Conservation (phyloP, 306 rosid species). For the Pachyrhizus erosus region DNA sequence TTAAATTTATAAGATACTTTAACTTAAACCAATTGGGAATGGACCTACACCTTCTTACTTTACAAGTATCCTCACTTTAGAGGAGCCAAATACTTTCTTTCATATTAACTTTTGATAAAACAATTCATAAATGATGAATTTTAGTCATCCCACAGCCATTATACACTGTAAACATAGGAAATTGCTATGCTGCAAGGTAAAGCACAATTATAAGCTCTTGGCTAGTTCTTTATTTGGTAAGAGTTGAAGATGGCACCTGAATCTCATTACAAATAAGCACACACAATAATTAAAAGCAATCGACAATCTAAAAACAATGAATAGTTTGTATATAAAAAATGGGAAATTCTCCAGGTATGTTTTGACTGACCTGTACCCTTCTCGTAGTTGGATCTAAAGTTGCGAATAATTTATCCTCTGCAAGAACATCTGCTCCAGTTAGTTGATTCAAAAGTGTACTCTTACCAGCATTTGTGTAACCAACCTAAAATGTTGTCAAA, state of each 20-base stretch:
- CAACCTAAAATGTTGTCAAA: slow-evolving; percentile 69
- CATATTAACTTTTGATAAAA: background rate
- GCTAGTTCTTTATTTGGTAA: slow-evolving; percentile 27
- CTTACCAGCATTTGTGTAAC: slow-evolving; percentile 99
- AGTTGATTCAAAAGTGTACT: slow-evolving; percentile 91
- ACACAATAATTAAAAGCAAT: slow-evolving; percentile 37
- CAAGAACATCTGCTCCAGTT: slow-evolving; percentile 95
- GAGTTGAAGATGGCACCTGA: slow-evolving; percentile 29
- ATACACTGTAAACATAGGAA: slow-evolving; percentile 10
- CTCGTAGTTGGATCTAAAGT: slow-evolving; percentile 98
- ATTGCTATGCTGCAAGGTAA: slow-evolving; percentile 11
- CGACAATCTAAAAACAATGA: background rate
- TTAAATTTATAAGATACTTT: background rate
- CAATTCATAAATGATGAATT: background rate
- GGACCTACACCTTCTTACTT: background rate
- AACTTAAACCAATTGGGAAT: background rate
- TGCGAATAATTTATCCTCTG: slow-evolving; percentile 95
- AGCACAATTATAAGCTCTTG: slow-evolving; percentile 3
- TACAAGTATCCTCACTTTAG: background rate
- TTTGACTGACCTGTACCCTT: slow-evolving; percentile 87
- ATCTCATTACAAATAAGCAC: slow-evolving; percentile 11
- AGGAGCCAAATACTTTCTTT: background rate
- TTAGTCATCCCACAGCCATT: slow-evolving; percentile 28
- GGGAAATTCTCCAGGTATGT: slow-evolving; percentile 31
- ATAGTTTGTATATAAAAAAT: slow-evolving; percentile 13